Evolutionary conservation across 176 grass and related monocot genomes (phyloP).

Genomic region (Triticum turgidum): DNA sequence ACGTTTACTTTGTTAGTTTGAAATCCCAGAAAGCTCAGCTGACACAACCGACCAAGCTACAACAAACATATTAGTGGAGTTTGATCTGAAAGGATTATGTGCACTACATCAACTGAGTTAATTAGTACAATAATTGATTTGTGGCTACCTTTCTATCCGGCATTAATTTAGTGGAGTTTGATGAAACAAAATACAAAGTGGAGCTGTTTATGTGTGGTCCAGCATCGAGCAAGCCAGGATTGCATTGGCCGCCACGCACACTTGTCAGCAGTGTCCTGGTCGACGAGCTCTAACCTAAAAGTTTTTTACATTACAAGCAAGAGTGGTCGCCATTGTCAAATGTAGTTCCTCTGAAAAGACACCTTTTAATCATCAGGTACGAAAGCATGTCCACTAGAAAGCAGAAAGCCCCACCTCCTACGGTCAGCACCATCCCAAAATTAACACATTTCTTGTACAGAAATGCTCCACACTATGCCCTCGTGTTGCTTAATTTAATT

Average conservation of each 20-base stretch:
- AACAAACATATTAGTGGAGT: background rate
- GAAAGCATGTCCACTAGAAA: constrained; percentile 22
- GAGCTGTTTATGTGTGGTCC: constrained; percentile 34
- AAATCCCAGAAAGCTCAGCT: background rate
- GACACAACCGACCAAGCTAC: constrained; percentile 13
- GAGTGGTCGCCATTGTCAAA: constrained; percentile 5
- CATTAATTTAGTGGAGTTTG: constrained; percentile 38
- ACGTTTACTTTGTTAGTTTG: background rate
- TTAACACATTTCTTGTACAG: background rate
- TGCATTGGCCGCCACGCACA: background rate
- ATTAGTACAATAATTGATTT: constrained; percentile 32
- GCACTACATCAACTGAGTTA: constrained; percentile 14
- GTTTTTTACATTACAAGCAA: constrained; percentile 14
- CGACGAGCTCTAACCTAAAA: constrained; percentile 7
- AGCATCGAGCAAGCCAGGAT: background rate
- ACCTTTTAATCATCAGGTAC: constrained; percentile 26
- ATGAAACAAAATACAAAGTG: constrained; percentile 37
- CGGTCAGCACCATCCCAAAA: constrained; percentile 45
- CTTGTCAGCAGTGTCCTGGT: constrained; percentile 39
- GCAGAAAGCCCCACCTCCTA: constrained; percentile 35
- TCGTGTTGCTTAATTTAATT: constrained; percentile 34
- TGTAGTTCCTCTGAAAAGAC: constrained; percentile 2
- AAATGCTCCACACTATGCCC: background rate
- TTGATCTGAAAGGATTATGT: background rate
- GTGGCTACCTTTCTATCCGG: constrained; percentile 18